Evolutionary conservation across 1,139 yeast genomes (phyloP).

Genomic region (Nematodospora anomalae): DNA sequence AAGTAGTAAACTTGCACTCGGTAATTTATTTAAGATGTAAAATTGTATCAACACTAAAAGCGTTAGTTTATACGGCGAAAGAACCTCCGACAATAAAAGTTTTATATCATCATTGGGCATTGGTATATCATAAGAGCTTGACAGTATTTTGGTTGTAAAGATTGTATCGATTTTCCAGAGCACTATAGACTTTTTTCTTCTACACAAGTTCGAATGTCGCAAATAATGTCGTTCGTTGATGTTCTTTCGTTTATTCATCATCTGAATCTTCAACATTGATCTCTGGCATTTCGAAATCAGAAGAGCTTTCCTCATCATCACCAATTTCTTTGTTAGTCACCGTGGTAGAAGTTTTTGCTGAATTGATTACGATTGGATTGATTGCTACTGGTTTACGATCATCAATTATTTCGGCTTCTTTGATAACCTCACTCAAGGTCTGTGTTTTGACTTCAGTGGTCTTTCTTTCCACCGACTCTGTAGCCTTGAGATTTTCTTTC

Average conservation of each 20-base stretch:
- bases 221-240: not conserved
- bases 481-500: conserved; percentile 11
- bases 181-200: not conserved
- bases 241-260: conserved; percentile 8
- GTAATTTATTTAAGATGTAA: conserved; percentile 16
- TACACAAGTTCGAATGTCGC: not conserved
- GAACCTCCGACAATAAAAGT: conserved; percentile 16
- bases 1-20: not conserved
- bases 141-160: conserved; percentile 1
- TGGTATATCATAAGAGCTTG: not conserved
- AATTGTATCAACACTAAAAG: conserved; percentile 23
- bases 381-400: conserved; percentile 4
- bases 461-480: conserved; percentile 12
- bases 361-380: too few species aligned
- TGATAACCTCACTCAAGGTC: conserved; percentile 9
- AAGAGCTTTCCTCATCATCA: conserved; percentile 28
- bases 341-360: conserved; percentile 7
- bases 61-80: conserved; percentile 24
- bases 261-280: conserved; percentile 20
- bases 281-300: conserved; percentile 62
- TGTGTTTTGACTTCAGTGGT: not conserved
- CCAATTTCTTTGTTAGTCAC: conserved; percentile 8
- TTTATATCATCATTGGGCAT: conserved; percentile 9
- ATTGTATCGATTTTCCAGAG: not conserved
- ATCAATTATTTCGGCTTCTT: not conserved